Evolutionary conservation across 331 rosid species (phyloP), one percentile per base, ranked within the genome.

Genomic region (Rosa hybrid): DNA sequence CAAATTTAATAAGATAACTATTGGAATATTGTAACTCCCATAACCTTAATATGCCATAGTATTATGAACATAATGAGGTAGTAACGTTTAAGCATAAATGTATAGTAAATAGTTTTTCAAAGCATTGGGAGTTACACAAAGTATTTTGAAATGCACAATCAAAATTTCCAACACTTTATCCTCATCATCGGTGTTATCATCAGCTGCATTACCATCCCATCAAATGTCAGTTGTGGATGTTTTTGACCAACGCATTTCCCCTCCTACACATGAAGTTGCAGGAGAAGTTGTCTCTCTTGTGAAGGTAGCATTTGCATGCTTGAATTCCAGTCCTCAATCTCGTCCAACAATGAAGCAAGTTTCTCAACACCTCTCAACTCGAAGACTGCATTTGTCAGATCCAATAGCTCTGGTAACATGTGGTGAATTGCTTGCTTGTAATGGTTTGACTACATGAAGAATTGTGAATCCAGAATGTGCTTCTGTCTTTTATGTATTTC

Each of bases 331-430:
- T 39, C 72, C 72, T 12, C 72, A 68, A 30, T 56, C 12, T 39
- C 46, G 49, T 39, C 72, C 72, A 68, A 68, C 72, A 38, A 68
- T 68, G 62, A 56, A 18, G 62, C 62, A 56, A 56, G 25, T 56
- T 18, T 56, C 62, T 56, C 12, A 20, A 56, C 25, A 56, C 23
- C 3, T 56, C 11, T 56, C 62, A 7, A 56, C 62, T 56, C 1
- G 12, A 20, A 20, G 62, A 56, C 12, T 56, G 25, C 25, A 56
- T 56, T 56, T 7, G 8, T 56, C 25, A 56, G 25, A 56, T 56
- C 12, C 62, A 56, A 1, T 20, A 18, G 11, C 62, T 18, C 0
- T 7, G 62, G 7, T 56, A 20, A 56, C 62, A 18, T 56, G 62
- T 20, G 62, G 62, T 20, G 62, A 20, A 56, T 20, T 56, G 62